Evolutionary conservation across 2,329 filamentous ascomycete species (phyloP).

Genomic region (Colletotrichum orchidophilum): DNA sequence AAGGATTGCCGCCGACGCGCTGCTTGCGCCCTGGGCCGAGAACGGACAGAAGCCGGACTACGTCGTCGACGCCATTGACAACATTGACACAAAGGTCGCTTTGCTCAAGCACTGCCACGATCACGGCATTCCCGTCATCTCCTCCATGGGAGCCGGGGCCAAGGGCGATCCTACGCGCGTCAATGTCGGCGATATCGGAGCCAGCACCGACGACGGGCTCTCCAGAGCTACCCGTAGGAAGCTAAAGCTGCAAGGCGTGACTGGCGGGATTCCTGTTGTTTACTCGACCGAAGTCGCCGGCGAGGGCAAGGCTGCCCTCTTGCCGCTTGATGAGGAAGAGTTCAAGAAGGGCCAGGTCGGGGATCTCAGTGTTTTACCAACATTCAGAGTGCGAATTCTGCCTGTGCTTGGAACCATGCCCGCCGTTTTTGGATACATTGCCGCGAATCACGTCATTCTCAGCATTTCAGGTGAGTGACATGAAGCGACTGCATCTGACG

Average conservation of each 20-base stretch:
- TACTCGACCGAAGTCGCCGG: slow-evolving; percentile 92
- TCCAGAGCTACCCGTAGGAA: slow-evolving; percentile 85
- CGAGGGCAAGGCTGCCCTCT: slow-evolving; percentile 88
- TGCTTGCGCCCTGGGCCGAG: slow-evolving; percentile 74
- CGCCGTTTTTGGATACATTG: slow-evolving; percentile 90
- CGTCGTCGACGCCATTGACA: slow-evolving; percentile 97
- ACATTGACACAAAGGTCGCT: slow-evolving; percentile 95
- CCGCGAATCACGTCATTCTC: slow-evolving; percentile 93
- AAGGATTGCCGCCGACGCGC: slow-evolving; percentile 67
- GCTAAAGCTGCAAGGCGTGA: slow-evolving; percentile 81
- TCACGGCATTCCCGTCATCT: slow-evolving; percentile 83
- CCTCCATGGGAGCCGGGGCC: slow-evolving; percentile 95
- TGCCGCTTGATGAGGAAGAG: slow-evolving; percentile 89
- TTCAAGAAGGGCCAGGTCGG: slow-evolving; percentile 86
- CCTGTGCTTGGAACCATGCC: slow-evolving; percentile 98
- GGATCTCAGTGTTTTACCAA: slow-evolving; percentile 87
- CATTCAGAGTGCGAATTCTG: slow-evolving; percentile 94
- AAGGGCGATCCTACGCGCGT: slow-evolving; percentile 88
- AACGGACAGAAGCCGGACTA: slow-evolving; percentile 77
- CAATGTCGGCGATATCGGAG: slow-evolving; percentile 89
- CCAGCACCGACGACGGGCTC: slow-evolving; percentile 86
- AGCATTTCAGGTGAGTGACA: slow-evolving; percentile 63
- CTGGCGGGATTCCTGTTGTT: slow-evolving; percentile 87
- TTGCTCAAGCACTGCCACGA: slow-evolving; percentile 88
- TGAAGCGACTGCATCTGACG: not conserved